Conservation (phyloP, 1,284 basidiomycete species). For the Trichosporon asahii region DNA sequence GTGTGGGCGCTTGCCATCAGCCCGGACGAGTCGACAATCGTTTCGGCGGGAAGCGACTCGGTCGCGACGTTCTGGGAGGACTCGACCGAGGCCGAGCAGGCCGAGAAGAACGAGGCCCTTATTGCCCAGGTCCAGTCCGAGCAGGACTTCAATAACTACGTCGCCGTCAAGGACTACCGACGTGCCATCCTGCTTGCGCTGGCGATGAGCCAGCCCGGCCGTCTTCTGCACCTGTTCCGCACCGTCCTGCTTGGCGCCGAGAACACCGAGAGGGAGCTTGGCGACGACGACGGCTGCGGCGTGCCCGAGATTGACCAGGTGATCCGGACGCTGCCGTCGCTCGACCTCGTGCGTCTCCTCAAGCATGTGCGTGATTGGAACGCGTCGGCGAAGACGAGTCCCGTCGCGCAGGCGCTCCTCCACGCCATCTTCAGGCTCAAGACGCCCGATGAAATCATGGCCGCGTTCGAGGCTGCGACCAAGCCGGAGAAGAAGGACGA, state of each 20-base stretch:
- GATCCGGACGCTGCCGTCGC: slow-evolving; percentile 64
- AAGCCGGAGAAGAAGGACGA: slow-evolving; percentile 34
- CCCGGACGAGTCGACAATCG: slow-evolving; percentile 70
- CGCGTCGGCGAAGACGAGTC: slow-evolving; percentile 76
- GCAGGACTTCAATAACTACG: slow-evolving; percentile 90
- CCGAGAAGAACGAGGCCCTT: slow-evolving; percentile 67
- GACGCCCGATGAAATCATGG: slow-evolving; percentile 66
- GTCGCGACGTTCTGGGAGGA: slow-evolving; percentile 92
- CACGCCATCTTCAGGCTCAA: slow-evolving; percentile 76
- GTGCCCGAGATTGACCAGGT: slow-evolving; percentile 69
- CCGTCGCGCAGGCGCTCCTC: slow-evolving; percentile 81
- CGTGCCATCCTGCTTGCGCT: slow-evolving; percentile 87
- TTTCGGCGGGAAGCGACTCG: slow-evolving; percentile 93
- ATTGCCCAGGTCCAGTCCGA: slow-evolving; percentile 75
- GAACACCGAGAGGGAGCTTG: not conserved
- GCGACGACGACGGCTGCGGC: slow-evolving; percentile 11
- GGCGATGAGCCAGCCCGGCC: slow-evolving; percentile 86
- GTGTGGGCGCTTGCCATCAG: slow-evolving; percentile 88
- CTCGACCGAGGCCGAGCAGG: slow-evolving; percentile 70
- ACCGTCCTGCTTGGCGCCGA: slow-evolving; percentile 52
- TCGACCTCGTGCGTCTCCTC: slow-evolving; percentile 77
- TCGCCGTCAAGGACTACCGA: slow-evolving; percentile 82
- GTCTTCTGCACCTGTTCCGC: slow-evolving; percentile 76
- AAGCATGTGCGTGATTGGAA: slow-evolving; percentile 91
- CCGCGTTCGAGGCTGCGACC: slow-evolving; percentile 59